Evolutionary conservation across 768 basidiomycete genomes (phyloP), one percentile per base, ranked within the genome.

Genomic region (Tulasnella sp.): DNA sequence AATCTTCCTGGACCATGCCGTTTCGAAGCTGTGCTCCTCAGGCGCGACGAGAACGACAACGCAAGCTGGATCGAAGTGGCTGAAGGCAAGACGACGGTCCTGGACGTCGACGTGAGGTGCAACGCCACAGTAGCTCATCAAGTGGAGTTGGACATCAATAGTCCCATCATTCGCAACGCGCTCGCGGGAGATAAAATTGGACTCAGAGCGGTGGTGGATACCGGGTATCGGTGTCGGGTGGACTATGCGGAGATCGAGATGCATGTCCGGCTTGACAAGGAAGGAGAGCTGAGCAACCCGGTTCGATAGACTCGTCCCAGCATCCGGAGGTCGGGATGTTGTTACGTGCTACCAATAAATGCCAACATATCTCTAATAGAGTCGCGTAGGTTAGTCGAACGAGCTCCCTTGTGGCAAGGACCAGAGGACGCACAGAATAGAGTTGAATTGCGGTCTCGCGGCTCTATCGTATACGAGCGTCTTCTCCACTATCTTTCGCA

Each of bases 221-320:
- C 8, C 31, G 64, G 64, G 12, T 69, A 69, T 20, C 64, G 34
- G 12, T 69, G 64, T 37, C 3, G 64, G 64, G 34, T 69, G 24
- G 64, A 69, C 64, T 69, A 69, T 37, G 64, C 64, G 8, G 64
- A 69, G 7, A 69, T 69, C 28, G 64, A 69, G 20, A 69, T 69
- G 64, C 64, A 37, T 14, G 64, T 69, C 64, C 64, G 64, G 64
- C 6, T 69, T 1, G 64, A 28, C 16, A 28, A 34, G 31, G 64
- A 69, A 37, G 31, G 31, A 69, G 34, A 16, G 28, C 8, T 20
- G 64, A 31, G 31, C 64, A 37, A 34, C 16, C 24, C 4, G 18
- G 64, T 69, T 37, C 64, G 64, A 69, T 69, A 69, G 64, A 28
- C 31, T 2, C 16, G 64, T 37, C 5, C 64, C 28, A 34, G 60